These are phyloP conservation scores for Paspalum notatum DNA, from an alignment of 176 grass and related monocot genomes.

Conservation along the genomic window DNA sequence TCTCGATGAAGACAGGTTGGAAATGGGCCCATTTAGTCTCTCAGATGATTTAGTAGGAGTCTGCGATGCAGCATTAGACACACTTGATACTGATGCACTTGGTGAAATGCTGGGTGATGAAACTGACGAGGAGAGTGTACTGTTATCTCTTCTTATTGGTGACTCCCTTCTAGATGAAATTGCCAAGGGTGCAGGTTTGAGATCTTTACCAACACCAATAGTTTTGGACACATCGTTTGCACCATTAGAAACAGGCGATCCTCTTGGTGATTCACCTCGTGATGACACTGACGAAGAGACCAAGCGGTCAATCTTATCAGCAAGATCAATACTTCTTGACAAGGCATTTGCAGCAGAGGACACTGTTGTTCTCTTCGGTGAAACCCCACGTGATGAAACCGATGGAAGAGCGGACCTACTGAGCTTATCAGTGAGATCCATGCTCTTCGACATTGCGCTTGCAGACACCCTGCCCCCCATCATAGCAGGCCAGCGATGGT, in stretches of 20 bases:
- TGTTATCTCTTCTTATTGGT: constrained; percentile 39
- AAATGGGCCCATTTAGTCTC: constrained; percentile 35
- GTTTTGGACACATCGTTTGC: constrained; percentile 4
- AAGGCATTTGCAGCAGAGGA: constrained; percentile 47
- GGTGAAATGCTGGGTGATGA: constrained; percentile 49
- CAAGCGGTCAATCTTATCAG: constrained; percentile 52
- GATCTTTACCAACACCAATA: constrained; percentile 35
- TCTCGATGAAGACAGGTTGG: constrained; percentile 35
- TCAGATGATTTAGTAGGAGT: constrained; percentile 40
- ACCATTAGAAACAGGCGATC: constrained; percentile 35
- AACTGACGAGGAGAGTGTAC: constrained; percentile 13
- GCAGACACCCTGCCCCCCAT: constrained; percentile 60
- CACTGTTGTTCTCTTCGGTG: constrained; percentile 44
- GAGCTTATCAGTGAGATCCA: constrained; percentile 68
- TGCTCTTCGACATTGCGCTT: constrained; percentile 60
- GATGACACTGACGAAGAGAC: constrained; percentile 40
- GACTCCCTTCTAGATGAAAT: constrained; percentile 38
- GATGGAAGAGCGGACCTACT: constrained; percentile 53
- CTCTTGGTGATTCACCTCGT: constrained; percentile 42
- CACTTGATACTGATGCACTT: constrained; percentile 29
- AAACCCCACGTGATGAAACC: constrained; percentile 34
- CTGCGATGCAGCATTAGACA: constrained; percentile 49
- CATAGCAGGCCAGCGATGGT: constrained; percentile 95
- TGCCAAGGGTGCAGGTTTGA: constrained; percentile 34
- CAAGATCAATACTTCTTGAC: constrained; percentile 62